Conservation (phyloP, 495 filamentous ascomycete species). For the Neurospora sp. region DNA sequence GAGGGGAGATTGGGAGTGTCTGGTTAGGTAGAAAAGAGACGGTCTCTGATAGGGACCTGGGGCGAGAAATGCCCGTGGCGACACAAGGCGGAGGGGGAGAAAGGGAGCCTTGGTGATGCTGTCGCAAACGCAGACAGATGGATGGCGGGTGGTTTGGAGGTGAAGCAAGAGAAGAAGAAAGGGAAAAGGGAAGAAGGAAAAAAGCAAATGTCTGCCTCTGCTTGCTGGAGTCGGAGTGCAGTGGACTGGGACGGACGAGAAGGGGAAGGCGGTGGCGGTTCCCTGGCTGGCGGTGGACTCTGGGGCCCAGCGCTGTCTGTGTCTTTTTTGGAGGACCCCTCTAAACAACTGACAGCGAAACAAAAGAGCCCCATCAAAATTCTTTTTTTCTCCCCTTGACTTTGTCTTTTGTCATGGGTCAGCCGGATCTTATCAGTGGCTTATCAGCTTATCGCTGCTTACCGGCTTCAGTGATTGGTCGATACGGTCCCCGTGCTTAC, state of each 20-base stretch:
- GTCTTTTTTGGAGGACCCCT: not conserved
- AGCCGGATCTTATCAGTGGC: constrained; percentile 4
- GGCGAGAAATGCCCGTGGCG: not conserved
- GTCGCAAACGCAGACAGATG: not conserved
- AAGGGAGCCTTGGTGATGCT: not conserved
- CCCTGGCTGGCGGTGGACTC: not conserved
- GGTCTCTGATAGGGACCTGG: not conserved
- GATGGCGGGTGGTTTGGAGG: not conserved
- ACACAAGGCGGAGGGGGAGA: not conserved
- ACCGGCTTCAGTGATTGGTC: not conserved
- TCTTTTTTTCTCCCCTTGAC: not conserved
- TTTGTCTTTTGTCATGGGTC: constrained; percentile 2
- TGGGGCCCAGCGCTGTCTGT: not conserved
- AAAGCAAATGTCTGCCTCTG: not conserved
- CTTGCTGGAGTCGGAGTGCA: not conserved
- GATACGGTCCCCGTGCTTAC: not conserved
- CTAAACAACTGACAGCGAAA: not conserved
- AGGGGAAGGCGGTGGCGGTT: not conserved
- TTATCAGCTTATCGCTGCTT: not conserved
- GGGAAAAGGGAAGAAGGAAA: not conserved
- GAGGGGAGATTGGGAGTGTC: not conserved
- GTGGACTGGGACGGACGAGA: not conserved
- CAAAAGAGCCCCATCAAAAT: not conserved
- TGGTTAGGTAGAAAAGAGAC: not conserved
- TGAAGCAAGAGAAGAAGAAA: not conserved